These are phyloP conservation scores for Massariosphaeria phaeospora DNA, from an alignment of 495 filamentous ascomycete genomes.

Conservation along the genomic window DNA sequence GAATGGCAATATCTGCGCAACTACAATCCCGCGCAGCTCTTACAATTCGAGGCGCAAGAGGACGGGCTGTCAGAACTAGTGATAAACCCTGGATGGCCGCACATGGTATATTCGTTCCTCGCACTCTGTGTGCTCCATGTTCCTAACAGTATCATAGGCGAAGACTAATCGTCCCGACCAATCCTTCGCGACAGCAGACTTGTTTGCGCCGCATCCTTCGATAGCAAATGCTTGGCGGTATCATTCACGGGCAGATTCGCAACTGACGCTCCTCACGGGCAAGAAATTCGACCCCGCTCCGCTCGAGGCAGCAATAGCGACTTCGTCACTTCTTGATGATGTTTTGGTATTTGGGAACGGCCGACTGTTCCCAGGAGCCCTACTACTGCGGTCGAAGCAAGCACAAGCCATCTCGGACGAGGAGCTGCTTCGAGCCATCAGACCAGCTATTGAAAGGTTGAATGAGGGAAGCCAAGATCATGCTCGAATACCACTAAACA, in stretches of 20 bases:
- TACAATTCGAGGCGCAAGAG: conserved; percentile 50
- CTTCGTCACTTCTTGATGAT: conserved; percentile 40
- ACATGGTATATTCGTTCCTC: conserved; percentile 40
- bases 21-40: background rate
- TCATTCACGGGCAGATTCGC: conserved; percentile 55
- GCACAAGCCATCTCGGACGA: background rate
- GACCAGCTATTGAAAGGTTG: conserved; percentile 40
- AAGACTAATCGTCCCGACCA: conserved; percentile 56
- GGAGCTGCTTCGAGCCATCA: conserved; percentile 36
- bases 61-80: conserved; percentile 57
- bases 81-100: conserved; percentile 56
- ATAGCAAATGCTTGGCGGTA: conserved; percentile 56
- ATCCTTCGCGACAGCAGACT: conserved; percentile 54
- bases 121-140: background rate
- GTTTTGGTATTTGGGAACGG: conserved; percentile 49
- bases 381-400: no score
- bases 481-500: conserved; percentile 43
- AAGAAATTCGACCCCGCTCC: conserved; percentile 66
- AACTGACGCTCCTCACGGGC: conserved; percentile 58
- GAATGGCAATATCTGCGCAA: conserved; percentile 64
- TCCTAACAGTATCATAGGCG: conserved; percentile 28
- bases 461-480: conserved; percentile 44
- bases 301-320: conserved; percentile 49
- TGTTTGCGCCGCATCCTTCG: conserved; percentile 52
- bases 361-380: conserved; percentile 44